Evolutionary conservation across 2,329 filamentous ascomycete species (phyloP).

Genomic region (Fusarium subtropicale): DNA sequence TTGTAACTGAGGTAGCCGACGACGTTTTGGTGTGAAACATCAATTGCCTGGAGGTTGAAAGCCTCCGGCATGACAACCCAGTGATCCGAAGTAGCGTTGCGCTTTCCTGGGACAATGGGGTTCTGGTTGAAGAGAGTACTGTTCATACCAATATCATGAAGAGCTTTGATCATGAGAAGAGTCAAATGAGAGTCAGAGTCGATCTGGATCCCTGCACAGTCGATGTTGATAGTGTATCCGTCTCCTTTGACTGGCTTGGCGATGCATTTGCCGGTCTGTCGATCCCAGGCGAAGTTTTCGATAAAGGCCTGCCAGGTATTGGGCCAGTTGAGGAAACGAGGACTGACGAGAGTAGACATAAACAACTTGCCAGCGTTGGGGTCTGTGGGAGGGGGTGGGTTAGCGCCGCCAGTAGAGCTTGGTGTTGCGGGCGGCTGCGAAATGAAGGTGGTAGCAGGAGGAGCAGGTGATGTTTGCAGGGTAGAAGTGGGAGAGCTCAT

Average conservation of each 20-base stretch:
- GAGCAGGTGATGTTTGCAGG: slow-evolving; percentile 48
- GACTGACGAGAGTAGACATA: slow-evolving; percentile 51
- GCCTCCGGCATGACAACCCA: slow-evolving; percentile 57
- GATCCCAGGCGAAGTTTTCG: slow-evolving; percentile 56
- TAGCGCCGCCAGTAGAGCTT: slow-evolving; percentile 40
- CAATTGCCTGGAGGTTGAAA: slow-evolving; percentile 52
- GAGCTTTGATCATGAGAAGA: slow-evolving; percentile 54
- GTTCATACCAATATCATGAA: slow-evolving; percentile 53
- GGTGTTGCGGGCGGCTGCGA: slow-evolving; percentile 46
- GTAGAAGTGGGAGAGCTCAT: slow-evolving; percentile 54
- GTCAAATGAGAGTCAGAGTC: slow-evolving; percentile 56
- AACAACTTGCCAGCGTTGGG: slow-evolving; percentile 49
- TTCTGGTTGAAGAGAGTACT: slow-evolving; percentile 57
- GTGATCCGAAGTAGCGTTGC: slow-evolving; percentile 46
- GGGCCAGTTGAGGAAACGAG: slow-evolving; percentile 56
- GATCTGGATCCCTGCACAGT: slow-evolving; percentile 53
- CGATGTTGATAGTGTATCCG: slow-evolving; percentile 54
- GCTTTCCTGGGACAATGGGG: slow-evolving; percentile 51
- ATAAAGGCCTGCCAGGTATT: slow-evolving; percentile 55
- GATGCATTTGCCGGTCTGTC: slow-evolving; percentile 52
- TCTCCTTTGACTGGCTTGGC: slow-evolving; percentile 49
- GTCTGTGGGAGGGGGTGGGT: slow-evolving; percentile 48
- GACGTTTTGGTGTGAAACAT: slow-evolving; percentile 49
- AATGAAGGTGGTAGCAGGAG: slow-evolving; percentile 52
- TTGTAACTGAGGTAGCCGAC: slow-evolving; percentile 54